phyloP scores from a whole-genome alignment of 2,329 filamentous ascomycete genomes.

The Fusarium brevicatenulatum region DNA sequence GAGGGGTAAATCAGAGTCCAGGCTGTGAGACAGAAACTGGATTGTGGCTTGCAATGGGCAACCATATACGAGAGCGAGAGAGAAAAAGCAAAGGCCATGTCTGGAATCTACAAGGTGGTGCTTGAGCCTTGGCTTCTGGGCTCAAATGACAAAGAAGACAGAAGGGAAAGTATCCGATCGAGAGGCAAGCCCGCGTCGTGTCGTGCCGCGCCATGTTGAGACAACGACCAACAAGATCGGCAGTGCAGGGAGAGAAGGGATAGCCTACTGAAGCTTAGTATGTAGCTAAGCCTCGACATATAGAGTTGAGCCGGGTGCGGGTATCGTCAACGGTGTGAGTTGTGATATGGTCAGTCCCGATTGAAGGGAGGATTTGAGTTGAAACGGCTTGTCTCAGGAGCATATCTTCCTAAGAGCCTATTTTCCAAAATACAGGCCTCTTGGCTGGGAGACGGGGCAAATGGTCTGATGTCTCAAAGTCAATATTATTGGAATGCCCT shows the following conservation, averaged over 20 bases:
- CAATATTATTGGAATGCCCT: constrained; percentile 22
- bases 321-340: background rate
- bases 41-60: constrained; percentile 21
- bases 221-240: constrained; percentile 19
- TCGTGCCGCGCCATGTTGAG: constrained; percentile 18
- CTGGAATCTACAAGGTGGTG: constrained; percentile 7
- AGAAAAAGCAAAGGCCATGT: background rate
- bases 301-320: background rate
- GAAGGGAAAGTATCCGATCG: constrained; percentile 16
- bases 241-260: constrained; percentile 2
- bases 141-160: constrained; percentile 3
- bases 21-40: constrained; percentile 9
- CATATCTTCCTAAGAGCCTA: background rate
- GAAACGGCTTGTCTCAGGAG: constrained; percentile 7
- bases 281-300: background rate
- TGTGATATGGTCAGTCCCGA: background rate
- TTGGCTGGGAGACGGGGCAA: background rate
- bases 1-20: constrained; percentile 19
- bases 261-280: background rate
- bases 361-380: background rate
- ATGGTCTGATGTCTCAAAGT: constrained; percentile 9
- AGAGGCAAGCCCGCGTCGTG: constrained; percentile 15
- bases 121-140: constrained; percentile 10
- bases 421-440: background rate
- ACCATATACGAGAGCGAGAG: constrained; percentile 5